Percentiles rank a stretch among this genome's conserved stretches.
These are phyloP conservation scores for Candida adriatica DNA, from an alignment of 805 yeast genomes.

Conservation along the genomic window DNA sequence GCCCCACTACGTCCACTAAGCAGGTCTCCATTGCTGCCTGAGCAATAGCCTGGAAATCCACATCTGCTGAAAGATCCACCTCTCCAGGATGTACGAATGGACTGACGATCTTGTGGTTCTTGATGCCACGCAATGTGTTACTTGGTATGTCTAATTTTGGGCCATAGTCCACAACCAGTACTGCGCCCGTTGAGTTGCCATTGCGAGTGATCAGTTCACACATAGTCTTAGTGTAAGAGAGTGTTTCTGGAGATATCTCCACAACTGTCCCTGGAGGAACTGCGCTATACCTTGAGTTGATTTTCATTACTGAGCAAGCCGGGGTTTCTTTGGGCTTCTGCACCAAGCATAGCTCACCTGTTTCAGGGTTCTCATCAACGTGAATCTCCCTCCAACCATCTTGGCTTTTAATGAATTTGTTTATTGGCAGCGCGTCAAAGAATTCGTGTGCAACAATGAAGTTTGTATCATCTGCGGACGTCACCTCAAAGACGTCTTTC, in stretches of 20 bases:
- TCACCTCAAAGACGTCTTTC: constrained; percentile 31
- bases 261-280: constrained; percentile 52
- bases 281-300: constrained; percentile 42
- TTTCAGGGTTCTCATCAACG: constrained; percentile 42
- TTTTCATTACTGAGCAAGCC: constrained; percentile 47
- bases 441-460: constrained; percentile 80
- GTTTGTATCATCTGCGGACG: constrained; percentile 32
- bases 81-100: constrained; percentile 74
- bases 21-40: constrained; percentile 19
- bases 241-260: constrained; percentile 73
- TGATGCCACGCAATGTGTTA: constrained; percentile 69
- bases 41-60: constrained; percentile 62
- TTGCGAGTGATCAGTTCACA: constrained; percentile 32
- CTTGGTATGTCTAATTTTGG: constrained; percentile 54
- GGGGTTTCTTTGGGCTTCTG: constrained; percentile 56
- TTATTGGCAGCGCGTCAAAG: constrained; percentile 80
- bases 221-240: constrained; percentile 49
- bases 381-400: constrained; percentile 76
- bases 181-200: constrained; percentile 47
- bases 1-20: constrained; percentile 38
- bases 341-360: constrained; percentile 44
- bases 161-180: constrained; percentile 75
- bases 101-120: constrained; percentile 62
- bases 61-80: constrained; percentile 79
- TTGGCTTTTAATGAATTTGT: constrained; percentile 52